phyloP scores from a whole-genome alignment of 306 rosid genomes.

The Vicia sativa region DNA sequence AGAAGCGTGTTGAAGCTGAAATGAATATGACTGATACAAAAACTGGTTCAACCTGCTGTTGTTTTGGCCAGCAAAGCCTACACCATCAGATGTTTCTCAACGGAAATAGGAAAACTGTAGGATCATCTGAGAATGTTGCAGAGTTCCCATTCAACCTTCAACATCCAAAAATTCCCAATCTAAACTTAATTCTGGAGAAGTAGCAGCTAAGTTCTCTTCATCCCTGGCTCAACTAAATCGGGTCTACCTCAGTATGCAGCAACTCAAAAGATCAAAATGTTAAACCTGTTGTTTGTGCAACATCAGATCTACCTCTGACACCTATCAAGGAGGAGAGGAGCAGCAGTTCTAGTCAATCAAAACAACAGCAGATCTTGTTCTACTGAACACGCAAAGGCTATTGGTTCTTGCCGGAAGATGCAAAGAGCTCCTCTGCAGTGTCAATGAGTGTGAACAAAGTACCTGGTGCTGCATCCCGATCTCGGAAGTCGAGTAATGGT shows the following conservation, averaged over 20 bases:
- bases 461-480: constrained; percentile 57
- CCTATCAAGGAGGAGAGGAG: constrained; percentile 78
- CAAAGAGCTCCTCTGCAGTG: constrained; percentile 80
- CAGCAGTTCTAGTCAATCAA: constrained; percentile 90
- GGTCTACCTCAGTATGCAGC: constrained; percentile 45
- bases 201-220: constrained; percentile 53
- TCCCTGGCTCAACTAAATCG: constrained; percentile 67
- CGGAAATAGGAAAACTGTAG: constrained; percentile 62
- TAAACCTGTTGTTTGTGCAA: constrained; percentile 48
- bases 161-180: constrained; percentile 58
- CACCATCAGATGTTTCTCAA: constrained; percentile 60
- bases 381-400: constrained; percentile 68
- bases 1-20: constrained; percentile 86
- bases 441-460: constrained; percentile 58
- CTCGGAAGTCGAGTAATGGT: constrained; percentile 72
- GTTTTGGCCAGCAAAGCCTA: constrained; percentile 65
- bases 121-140: constrained; percentile 63
- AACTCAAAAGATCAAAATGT: constrained; percentile 62
- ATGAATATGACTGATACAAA: constrained; percentile 77
- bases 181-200: constrained; percentile 62
- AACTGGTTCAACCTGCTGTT: constrained; percentile 56
- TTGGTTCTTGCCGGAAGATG: constrained; percentile 73
- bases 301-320: constrained; percentile 62
- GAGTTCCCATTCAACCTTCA: constrained; percentile 55
- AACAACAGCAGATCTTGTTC: constrained; percentile 87